These are phyloP conservation scores for Neolentinus lepideus DNA, from an alignment of 1,284 basidiomycete genomes.

Conservation along the genomic window DNA sequence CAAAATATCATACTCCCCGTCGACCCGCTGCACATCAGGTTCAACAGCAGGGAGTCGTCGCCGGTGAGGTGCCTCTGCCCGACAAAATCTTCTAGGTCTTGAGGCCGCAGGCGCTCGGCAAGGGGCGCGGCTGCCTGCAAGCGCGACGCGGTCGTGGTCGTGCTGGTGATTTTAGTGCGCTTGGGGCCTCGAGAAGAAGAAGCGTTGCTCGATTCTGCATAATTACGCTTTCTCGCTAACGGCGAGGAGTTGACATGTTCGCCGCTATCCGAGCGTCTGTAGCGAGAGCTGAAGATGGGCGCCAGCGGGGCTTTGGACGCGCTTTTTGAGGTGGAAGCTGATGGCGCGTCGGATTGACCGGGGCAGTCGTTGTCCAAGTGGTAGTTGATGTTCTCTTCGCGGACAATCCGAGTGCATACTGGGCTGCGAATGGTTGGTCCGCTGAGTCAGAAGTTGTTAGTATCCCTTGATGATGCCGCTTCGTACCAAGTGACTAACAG, in stretches of 20 bases:
- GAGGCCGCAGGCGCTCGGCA: constrained; percentile 61
- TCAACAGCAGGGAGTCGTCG: constrained; percentile 44
- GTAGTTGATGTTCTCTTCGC: background rate
- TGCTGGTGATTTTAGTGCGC: background rate
- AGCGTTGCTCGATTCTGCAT: background rate
- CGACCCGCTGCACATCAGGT: constrained; percentile 36
- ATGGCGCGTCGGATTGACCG: background rate
- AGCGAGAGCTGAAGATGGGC: background rate
- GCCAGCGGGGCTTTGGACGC: background rate
- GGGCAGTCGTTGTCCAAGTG: constrained; percentile 1
- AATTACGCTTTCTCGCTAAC: background rate
- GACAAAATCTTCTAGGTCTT: constrained; percentile 52
- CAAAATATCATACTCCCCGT: constrained; percentile 65
- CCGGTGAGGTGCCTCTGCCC: constrained; percentile 61
- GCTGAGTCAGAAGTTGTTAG: background rate
- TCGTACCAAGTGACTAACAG: too few species aligned
- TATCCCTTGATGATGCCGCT: background rate
- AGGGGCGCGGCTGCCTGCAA: constrained; percentile 41
- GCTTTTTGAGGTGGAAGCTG: background rate
- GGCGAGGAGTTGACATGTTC: background rate
- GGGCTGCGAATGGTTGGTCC: background rate
- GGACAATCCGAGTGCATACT: background rate
- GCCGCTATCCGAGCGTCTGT: background rate
- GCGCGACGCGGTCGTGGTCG: constrained; percentile 16
- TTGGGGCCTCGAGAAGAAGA: background rate